Evolutionary conservation across 176 grass and related monocot species (phyloP), one percentile per base, ranked within the genome.

Genomic region (Juncus effusus): DNA sequence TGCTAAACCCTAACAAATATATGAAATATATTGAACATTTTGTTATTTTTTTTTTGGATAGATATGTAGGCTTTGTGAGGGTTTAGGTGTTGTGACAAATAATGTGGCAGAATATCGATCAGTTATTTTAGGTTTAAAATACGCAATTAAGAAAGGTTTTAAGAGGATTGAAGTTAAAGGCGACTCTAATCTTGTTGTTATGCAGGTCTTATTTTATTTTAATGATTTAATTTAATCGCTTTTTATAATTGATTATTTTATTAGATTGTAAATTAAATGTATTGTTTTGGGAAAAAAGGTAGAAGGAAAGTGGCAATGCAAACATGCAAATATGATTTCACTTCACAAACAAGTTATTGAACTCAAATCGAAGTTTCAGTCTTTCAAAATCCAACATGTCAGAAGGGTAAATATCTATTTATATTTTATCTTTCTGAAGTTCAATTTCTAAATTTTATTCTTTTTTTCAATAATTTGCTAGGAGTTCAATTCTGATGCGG

Each of bases 51-150:
- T 71, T 62, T 37, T 67, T 80, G 7, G 72, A 74, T 77, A 95
- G 90, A 86, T 95, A 75, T 85, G 76, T 51, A 76, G 79, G 40
- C 61, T 89, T 65, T 75, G 85, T 65, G 85, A 95, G 78, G 90
- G 90, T 65, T 78, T 95, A 70, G 90, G 85, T 75, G 28, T 83
- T 9, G 76, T 16, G 61, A 95, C 90, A 60, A 95, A 86, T 83
- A 95, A 95, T 83, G 82, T 89, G 63, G 90, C 90, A 3, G 90
- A 95, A 67, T 95, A 95, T 42, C 69, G 80, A 52, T 72, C 82
- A 62, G 56, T 89, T 74, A 80, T 81, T 51, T 82, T 89, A 63
- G 90, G 85, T 59, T 60, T 95, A 74, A 83, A 60, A 79, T 81
- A 83, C 45, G 85, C 90, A 41, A 55, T 78, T 69, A 69, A 49